Conservation (phyloP, 495 filamentous ascomycete genomes). For the Trichoderma virens region DNA sequence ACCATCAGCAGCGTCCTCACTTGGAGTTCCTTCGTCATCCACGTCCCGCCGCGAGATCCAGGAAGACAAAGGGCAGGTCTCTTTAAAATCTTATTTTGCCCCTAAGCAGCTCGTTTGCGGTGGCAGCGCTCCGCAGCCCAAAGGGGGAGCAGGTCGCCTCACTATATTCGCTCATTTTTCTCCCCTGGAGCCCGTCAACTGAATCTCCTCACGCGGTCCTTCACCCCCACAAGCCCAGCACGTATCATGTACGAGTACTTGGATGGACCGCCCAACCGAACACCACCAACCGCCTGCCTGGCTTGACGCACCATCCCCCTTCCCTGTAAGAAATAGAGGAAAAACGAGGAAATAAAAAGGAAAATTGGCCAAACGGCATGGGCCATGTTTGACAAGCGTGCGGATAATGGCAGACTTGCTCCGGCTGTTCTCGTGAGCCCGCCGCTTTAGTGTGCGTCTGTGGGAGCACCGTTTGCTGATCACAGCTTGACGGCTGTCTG, state of each 20-base stretch:
- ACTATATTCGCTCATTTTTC: background rate
- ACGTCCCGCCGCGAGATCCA: too few relatives aligned
- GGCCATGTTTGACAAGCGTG: background rate
- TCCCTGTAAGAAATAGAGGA: background rate
- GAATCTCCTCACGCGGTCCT: background rate
- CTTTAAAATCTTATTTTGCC: background rate
- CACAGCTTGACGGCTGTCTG: background rate
- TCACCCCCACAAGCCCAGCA: conserved; percentile 4
- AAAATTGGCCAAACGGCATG: background rate
- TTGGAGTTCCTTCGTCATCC: background rate
- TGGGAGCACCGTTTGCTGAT: conserved; percentile 2
- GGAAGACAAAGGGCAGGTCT: background rate
- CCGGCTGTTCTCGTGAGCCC: conserved; percentile 1
- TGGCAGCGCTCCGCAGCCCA: background rate
- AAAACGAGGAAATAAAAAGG: background rate
- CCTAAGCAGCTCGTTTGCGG: background rate
- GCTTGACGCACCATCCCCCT: background rate
- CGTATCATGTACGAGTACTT: background rate
- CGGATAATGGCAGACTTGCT: background rate
- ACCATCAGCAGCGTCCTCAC: background rate
- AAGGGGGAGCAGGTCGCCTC: background rate
- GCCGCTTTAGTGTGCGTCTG: background rate
- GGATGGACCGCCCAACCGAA: background rate
- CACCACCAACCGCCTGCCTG: conserved; percentile 3
- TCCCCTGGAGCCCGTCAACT: background rate